Evolutionary conservation across 164 flowering plant genomes (phyloP).

Genomic region (Vitis cinerea): DNA sequence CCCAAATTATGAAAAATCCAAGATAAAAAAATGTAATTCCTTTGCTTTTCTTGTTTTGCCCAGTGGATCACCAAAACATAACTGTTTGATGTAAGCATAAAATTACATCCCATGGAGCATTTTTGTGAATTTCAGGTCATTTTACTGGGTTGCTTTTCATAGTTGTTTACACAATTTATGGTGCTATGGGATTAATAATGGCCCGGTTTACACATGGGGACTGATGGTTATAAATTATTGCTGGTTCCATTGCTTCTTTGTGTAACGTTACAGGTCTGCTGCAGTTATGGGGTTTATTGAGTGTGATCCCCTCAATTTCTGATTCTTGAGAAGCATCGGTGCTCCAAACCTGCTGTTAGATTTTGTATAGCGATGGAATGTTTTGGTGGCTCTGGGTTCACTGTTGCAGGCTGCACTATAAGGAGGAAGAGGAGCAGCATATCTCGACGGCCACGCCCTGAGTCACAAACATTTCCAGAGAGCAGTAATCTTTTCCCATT

Average conservation of each 20-base stretch:
- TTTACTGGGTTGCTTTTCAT: too few species aligned
- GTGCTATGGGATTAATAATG: too few species aligned
- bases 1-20: too few species aligned
- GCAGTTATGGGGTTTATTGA: neutral
- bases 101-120: too few species aligned
- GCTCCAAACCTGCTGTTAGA: neutral
- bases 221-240: neutral
- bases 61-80: too few species aligned
- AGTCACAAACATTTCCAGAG: conserved; percentile 28
- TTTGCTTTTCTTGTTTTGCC: too few species aligned
- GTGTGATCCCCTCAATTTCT: neutral
- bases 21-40: too few species aligned
- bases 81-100: too few species aligned
- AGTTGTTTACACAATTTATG: too few species aligned
- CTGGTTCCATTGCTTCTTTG: neutral
- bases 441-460: conserved; percentile 47
- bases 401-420: conserved; percentile 23
- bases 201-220: too few species aligned
- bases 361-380: conserved; percentile 40
- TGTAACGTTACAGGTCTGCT: neutral
- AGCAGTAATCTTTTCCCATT: conserved; percentile 25
- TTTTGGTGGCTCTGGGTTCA: conserved; percentile 24
- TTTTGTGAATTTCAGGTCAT: too few species aligned
- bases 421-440: conserved; percentile 49
- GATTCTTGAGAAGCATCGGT: neutral